Conservation (phyloP, 169 alveolate species). For the Cryptosporidium viatorum region DNA sequence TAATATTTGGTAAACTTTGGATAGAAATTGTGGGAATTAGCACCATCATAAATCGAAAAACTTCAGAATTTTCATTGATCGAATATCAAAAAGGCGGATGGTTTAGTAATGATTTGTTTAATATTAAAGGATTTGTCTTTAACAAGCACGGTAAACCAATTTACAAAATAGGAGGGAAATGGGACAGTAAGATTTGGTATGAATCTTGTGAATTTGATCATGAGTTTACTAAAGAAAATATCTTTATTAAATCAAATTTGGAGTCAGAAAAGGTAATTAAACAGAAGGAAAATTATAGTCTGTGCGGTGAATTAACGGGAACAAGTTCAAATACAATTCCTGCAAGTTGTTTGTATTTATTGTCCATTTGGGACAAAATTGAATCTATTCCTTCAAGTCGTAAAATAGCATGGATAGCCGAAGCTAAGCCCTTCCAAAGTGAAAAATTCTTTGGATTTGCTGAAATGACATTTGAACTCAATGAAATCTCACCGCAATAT, state of each 20-base stretch:
- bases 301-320: background rate
- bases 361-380: conserved; percentile 60
- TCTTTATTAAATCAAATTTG: background rate
- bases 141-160: conserved; percentile 28
- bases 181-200: conserved; percentile 71
- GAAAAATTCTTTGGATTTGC: conserved; percentile 86
- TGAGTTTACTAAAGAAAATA: background rate
- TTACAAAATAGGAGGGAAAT: conserved; percentile 71
- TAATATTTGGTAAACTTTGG: conserved; percentile 91
- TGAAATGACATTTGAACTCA: conserved; percentile 88
- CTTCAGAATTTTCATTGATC: conserved; percentile 49
- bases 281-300: background rate
- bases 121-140: conserved; percentile 49
- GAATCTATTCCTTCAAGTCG: conserved; percentile 30
- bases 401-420: conserved; percentile 80
- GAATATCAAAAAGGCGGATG: conserved; percentile 72
- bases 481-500: conserved; percentile 89
- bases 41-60: conserved; percentile 38
- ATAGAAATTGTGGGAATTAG: conserved; percentile 81
- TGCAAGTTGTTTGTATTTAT: background rate
- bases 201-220: conserved; percentile 20
- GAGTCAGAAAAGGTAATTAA: background rate
- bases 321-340: background rate
- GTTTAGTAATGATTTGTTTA: conserved; percentile 66
- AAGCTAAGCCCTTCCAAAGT: conserved; percentile 80